phyloP scores from a whole-genome alignment of 2,329 filamentous ascomycete genomes.

The Knufia petricola region DNA sequence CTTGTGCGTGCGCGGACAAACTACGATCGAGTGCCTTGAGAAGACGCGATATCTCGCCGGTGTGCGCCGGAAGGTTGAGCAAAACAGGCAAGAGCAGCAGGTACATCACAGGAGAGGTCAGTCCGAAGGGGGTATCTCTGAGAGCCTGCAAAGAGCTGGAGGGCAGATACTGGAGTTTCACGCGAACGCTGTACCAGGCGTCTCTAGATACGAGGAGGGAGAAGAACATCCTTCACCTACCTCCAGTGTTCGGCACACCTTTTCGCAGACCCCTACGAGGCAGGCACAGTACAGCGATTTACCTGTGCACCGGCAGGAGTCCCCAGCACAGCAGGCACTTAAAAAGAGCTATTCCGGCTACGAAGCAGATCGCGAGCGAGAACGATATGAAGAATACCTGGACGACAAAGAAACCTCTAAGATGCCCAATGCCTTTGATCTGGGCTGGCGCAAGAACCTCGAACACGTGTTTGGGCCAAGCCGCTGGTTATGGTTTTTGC shows the following conservation, averaged over 20 bases:
- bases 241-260: slow-evolving; percentile 10
- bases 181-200: slow-evolving; percentile 68
- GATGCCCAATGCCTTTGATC: slow-evolving; percentile 86
- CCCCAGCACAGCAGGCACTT: slow-evolving; percentile 39
- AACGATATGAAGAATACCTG: slow-evolving; percentile 69
- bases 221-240: slow-evolving; percentile 45
- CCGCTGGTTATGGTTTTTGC: slow-evolving; percentile 65
- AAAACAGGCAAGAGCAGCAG: slow-evolving; percentile 47
- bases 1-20: slow-evolving; percentile 68
- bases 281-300: slow-evolving; percentile 11
- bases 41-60: slow-evolving; percentile 89
- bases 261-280: neutral
- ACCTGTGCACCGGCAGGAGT: slow-evolving; percentile 10
- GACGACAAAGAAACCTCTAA: slow-evolving; percentile 82
- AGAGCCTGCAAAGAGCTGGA: slow-evolving; percentile 49
- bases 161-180: slow-evolving; percentile 74
- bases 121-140: slow-evolving; percentile 19
- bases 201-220: slow-evolving; percentile 73
- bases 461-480: slow-evolving; percentile 69
- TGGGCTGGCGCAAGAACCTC: slow-evolving; percentile 73
- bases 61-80: slow-evolving; percentile 59
- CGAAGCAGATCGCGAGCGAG: slow-evolving; percentile 55
- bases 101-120: slow-evolving; percentile 38
- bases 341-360: slow-evolving; percentile 31
- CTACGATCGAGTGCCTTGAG: slow-evolving; percentile 92